Conservation (phyloP, 208 protist species). For the Leishmania gerbilli region DNA sequence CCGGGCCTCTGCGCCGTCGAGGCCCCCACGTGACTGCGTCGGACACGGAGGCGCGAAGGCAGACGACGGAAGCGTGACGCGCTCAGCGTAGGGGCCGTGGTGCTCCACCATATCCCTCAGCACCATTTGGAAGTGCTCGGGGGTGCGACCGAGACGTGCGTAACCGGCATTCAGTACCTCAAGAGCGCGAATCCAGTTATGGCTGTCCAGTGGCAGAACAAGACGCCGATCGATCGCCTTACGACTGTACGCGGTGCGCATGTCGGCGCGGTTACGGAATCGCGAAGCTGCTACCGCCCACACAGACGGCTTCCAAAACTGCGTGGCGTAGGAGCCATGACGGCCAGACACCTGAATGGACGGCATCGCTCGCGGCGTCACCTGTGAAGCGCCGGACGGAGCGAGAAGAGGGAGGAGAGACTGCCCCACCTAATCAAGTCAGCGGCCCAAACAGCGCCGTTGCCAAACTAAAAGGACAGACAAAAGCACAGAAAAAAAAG, state of each 20-base stretch:
- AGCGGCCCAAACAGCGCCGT: neutral
- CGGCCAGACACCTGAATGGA: constrained; percentile 57
- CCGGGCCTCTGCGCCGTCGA: neutral
- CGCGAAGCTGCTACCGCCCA: constrained; percentile 14
- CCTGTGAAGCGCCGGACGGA: neutral
- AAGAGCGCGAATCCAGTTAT: constrained; percentile 81
- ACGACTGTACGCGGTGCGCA: constrained; percentile 50
- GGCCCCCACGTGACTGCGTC: neutral
- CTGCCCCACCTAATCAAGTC: neutral
- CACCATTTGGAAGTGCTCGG: constrained; percentile 75
- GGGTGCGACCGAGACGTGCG: constrained; percentile 60
- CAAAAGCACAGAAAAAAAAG: neutral
- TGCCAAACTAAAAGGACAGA: neutral
- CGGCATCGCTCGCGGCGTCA: constrained; percentile 24
- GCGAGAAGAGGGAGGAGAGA: neutral
- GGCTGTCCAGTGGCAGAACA: constrained; percentile 76
- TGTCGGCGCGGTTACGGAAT: constrained; percentile 44
- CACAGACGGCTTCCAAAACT: constrained; percentile 49
- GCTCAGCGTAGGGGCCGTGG: constrained; percentile 23
- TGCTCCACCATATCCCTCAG: constrained; percentile 67
- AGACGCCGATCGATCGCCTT: constrained; percentile 82
- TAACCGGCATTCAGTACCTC: constrained; percentile 78
- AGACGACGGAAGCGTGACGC: neutral
- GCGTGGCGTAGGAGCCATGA: constrained; percentile 79
- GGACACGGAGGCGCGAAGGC: neutral